Percentiles rank a stretch among this genome's conserved stretches.
phyloP scores from a whole-genome alignment of 2,329 filamentous ascomycete species.

The Diaporthe sp. region DNA sequence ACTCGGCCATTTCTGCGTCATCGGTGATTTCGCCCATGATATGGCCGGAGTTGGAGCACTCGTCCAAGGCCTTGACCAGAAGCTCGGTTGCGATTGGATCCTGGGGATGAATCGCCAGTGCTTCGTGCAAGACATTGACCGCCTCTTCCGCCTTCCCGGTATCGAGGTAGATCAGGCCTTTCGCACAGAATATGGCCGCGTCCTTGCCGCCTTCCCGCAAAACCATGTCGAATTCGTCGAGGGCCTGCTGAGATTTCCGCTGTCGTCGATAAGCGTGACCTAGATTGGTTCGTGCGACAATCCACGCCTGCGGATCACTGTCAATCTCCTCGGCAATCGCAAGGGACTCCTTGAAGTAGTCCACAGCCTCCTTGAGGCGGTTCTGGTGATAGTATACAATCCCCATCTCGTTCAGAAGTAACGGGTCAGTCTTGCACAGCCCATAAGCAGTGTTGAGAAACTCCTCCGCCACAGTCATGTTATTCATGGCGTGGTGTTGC shows the following conservation, averaged over 20 bases:
- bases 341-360: conserved; percentile 84
- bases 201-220: conserved; percentile 86
- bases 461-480: conserved; percentile 93
- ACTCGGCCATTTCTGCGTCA: conserved; percentile 54
- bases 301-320: conserved; percentile 84
- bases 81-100: conserved; percentile 86
- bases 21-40: conserved; percentile 40
- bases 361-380: conserved; percentile 79
- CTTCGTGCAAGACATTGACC: conserved; percentile 86
- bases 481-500: conserved; percentile 97
- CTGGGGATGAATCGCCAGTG: conserved; percentile 82
- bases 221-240: conserved; percentile 89
- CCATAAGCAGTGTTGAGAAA: conserved; percentile 92
- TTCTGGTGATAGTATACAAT: conserved; percentile 96
- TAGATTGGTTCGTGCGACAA: conserved; percentile 88
- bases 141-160: conserved; percentile 82
- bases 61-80: conserved; percentile 78
- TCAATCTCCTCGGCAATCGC: conserved; percentile 84
- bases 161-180: conserved; percentile 88
- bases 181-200: conserved; percentile 82
- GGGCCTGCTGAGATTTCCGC: conserved; percentile 77
- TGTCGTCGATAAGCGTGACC: conserved; percentile 87
- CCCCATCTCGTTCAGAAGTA: conserved; percentile 95
- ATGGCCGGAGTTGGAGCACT: conserved; percentile 61
- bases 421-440: conserved; percentile 85